phyloP scores from a whole-genome alignment of 2,329 filamentous ascomycete species.

The Alternaria ventricosa region DNA sequence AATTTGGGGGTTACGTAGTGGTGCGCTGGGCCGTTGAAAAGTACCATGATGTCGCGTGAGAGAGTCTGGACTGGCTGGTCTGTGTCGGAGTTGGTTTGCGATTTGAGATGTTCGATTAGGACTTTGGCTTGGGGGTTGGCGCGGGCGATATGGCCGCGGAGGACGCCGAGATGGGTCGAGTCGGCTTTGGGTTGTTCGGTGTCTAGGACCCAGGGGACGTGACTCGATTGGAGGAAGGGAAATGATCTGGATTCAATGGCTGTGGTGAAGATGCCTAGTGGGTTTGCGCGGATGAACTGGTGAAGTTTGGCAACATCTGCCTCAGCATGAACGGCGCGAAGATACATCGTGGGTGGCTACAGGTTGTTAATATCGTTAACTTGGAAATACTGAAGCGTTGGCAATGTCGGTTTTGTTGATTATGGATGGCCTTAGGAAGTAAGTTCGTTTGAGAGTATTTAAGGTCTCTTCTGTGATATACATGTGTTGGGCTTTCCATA shows the following conservation, averaged over 20 bases:
- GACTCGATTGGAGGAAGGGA: conserved; percentile 32
- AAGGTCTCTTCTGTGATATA: too few relatives aligned
- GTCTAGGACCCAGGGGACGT: conserved; percentile 35
- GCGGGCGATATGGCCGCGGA: conserved; percentile 68
- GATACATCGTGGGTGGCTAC: conserved; percentile 60
- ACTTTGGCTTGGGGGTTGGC: conserved; percentile 69
- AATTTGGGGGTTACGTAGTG: not conserved
- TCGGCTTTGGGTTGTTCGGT: conserved; percentile 44
- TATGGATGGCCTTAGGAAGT: not conserved
- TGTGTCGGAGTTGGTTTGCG: not conserved
- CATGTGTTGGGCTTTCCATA: not conserved
- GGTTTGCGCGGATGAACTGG: conserved; percentile 62
- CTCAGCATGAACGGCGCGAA: conserved; percentile 56
- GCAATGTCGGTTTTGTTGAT: not conserved
- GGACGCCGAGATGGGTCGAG: conserved; percentile 54
- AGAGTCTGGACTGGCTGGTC: not conserved
- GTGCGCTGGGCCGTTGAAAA: not conserved
- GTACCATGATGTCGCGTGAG: not conserved
- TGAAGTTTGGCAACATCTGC: conserved; percentile 57
- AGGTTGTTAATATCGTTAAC: too few relatives aligned
- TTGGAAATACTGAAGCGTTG: not conserved
- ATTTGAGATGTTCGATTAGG: conserved; percentile 55
- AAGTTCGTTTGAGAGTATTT: too few relatives aligned
- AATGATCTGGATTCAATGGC: conserved; percentile 52
- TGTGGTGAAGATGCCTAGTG: conserved; percentile 68